A percentile compares a stretch with the other conserved stretches of the same genome.
Evolutionary conservation across 257 asterid species (phyloP).

Genomic region (Solanum peruvianum): DNA sequence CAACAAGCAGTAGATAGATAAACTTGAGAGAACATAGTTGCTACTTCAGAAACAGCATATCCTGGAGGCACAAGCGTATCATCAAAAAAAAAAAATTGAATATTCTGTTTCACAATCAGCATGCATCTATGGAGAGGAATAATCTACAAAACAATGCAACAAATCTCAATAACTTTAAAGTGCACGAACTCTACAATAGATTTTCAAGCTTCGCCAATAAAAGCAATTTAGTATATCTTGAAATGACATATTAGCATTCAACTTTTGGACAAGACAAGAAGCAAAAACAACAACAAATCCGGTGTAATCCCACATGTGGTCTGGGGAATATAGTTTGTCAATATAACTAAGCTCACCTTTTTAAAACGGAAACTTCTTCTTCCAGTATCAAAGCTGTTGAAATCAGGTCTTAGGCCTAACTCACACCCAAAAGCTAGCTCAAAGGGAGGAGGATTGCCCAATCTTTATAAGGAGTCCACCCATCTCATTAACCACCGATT

Average conservation of each 20-base stretch:
- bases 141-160: neutral
- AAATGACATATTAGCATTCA: neutral
- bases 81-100: neutral
- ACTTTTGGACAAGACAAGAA: neutral
- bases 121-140: neutral
- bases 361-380: neutral
- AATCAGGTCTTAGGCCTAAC: too few relatives aligned
- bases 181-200: neutral
- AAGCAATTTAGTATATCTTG: neutral
- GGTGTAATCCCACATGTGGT: neutral
- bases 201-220: neutral
- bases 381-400: neutral
- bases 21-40: neutral
- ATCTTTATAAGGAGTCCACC: too few relatives aligned
- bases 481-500: too few relatives aligned
- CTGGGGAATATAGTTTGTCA: neutral
- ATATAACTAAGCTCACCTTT: neutral
- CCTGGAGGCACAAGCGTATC: neutral
- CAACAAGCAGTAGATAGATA: conserved; percentile 4
- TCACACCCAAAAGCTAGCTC: too few relatives aligned
- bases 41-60: neutral
- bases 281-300: neutral
- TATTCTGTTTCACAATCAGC: neutral
- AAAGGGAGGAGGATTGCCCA: too few relatives aligned
- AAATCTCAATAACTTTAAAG: neutral